Conservation (phyloP, 306 rosid genomes). For the Prunus salicina region DNA sequence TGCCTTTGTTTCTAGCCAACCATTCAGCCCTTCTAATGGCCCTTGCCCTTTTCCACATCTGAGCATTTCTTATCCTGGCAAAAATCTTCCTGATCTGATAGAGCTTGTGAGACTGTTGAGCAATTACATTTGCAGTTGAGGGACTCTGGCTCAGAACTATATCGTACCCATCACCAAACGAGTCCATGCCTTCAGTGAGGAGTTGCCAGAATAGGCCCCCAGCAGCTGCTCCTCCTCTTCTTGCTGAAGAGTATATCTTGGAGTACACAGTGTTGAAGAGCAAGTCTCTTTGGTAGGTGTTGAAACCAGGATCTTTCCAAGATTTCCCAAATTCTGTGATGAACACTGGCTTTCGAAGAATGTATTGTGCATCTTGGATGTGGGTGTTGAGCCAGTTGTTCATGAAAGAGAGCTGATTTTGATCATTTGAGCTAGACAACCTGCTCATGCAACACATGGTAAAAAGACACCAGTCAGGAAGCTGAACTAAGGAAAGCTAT, state of each 20-base stretch:
- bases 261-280: slow-evolving; percentile 60
- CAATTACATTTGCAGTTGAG: slow-evolving; percentile 68
- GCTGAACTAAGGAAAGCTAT: not conserved
- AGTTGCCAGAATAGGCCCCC: slow-evolving; percentile 95
- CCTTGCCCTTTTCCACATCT: slow-evolving; percentile 54
- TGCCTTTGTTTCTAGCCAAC: slow-evolving; percentile 41
- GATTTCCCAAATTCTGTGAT: slow-evolving; percentile 82
- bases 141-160: slow-evolving; percentile 63
- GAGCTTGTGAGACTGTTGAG: slow-evolving; percentile 66
- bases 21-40: slow-evolving; percentile 33
- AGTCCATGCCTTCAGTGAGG: slow-evolving; percentile 72
- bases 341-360: slow-evolving; percentile 61
- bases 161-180: slow-evolving; percentile 79
- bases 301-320: slow-evolving; percentile 57
- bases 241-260: slow-evolving; percentile 76
- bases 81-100: slow-evolving; percentile 50
- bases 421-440: slow-evolving; percentile 54
- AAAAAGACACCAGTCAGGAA: not conserved
- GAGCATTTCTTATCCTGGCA: slow-evolving; percentile 38
- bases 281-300: slow-evolving; percentile 51
- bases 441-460: slow-evolving; percentile 29
- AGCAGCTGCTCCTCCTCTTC: slow-evolving; percentile 68
- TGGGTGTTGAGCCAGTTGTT: slow-evolving; percentile 77
- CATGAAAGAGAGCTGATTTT: slow-evolving; percentile 56
- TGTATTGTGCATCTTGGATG: slow-evolving; percentile 63